These are phyloP conservation scores for Ustilago curta DNA, from an alignment of 1,284 basidiomycete species.

Conservation along the genomic window DNA sequence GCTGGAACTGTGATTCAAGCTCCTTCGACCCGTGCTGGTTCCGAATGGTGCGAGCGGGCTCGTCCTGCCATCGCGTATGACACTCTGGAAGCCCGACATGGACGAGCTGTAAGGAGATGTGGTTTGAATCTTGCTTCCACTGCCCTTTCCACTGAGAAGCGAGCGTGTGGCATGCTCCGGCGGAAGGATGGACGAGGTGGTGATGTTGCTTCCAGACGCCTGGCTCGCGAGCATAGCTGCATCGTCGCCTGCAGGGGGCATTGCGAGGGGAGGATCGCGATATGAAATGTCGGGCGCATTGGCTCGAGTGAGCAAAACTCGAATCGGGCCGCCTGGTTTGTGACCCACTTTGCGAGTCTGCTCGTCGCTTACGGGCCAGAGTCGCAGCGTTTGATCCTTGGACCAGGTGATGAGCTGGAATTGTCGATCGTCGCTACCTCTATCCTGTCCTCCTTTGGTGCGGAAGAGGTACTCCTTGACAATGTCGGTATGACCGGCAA, in stretches of 20 bases:
- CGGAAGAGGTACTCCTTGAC: conserved; percentile 99
- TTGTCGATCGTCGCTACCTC: conserved; percentile 57
- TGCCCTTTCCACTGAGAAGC: conserved; percentile 52
- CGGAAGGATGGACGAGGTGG: conserved; percentile 48
- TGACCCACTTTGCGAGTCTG: conserved; percentile 73
- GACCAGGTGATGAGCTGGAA: conserved; percentile 88
- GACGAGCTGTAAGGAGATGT: conserved; percentile 51
- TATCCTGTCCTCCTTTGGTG: conserved; percentile 73
- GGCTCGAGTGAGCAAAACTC: conserved; percentile 72
- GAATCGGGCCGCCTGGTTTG: conserved; percentile 72
- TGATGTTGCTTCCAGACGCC: conserved; percentile 45
- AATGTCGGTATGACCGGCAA: conserved; percentile 89
- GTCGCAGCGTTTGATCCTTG: conserved; percentile 89
- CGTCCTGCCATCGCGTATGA: conserved; percentile 36
- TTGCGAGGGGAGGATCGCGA: conserved; percentile 45
- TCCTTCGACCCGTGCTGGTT: conserved; percentile 28
- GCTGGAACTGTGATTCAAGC: conserved; percentile 45
- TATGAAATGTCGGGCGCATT: conserved; percentile 61
- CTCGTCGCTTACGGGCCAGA: conserved; percentile 86
- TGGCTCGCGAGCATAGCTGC: conserved; percentile 28
- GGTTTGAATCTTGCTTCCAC: conserved; percentile 42
- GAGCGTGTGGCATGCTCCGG: conserved; percentile 46
- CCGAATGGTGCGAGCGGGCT: conserved; percentile 36
- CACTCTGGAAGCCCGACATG: conserved; percentile 42
- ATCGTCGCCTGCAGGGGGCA: conserved; percentile 17